Evolutionary conservation across 441 rosid species (phyloP), one percentile per base, ranked within the genome.

Genomic region (Arabidopsis hybrid): DNA sequence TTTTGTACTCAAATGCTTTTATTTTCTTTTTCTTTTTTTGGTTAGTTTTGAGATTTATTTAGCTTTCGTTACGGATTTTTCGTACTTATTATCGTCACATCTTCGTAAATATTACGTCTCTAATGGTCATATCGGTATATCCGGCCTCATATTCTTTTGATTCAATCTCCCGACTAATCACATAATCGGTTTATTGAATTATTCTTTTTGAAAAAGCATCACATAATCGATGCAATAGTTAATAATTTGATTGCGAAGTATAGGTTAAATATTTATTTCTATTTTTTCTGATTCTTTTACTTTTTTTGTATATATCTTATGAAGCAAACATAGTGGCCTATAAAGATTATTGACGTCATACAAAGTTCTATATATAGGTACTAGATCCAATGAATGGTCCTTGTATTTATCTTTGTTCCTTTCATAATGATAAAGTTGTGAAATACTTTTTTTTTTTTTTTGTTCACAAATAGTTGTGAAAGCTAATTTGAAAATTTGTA

Each of bases 41-140:
- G 79, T 69, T 76, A 56, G 71, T 56, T 76, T 62, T 63, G 66
- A 76, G 75, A 76, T 63, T 60, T 68, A 53, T 75, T 61, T 45
- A 69, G 74, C 65, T 75, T 61, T 61, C 52, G 7, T 45, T 68
- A 43, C 35, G 16, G 31, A 50, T 51, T 68, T 58, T 60, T 52
- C 17, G 58, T 61, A 61, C 61, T 45, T 62, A 61, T 61, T 75
- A 61, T 68, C 74, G 58, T 75, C 79, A 68, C 9, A 29, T 53
- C 35, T 61, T 75, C 74, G 74, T 69, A 69, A 61, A 21, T 29
- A 34, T 75, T 69, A 46, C 70, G 69, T 62, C 58, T 45, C 35
- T 35, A 2, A 14, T 16, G 52, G 9, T 8, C 6, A 7, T 21
- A 49, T 47, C 40, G 34, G 38, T 53, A n/a, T 39, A 39, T n/a